Evolutionary conservation across 176 grass and related monocot species (phyloP), one percentile per base, ranked within the genome.

Genomic region (Musa troglodytarum): DNA sequence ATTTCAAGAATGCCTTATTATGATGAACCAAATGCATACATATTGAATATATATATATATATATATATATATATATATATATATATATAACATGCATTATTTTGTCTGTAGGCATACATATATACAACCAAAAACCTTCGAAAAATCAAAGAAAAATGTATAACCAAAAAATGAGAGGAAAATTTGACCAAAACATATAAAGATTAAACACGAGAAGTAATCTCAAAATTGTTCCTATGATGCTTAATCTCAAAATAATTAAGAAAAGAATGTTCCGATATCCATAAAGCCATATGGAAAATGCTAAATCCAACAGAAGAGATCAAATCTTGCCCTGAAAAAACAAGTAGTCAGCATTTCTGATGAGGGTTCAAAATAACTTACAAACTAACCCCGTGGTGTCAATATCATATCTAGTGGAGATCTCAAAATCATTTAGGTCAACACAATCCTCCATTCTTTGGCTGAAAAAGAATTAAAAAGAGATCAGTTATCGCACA

Each of bases 361-460:
- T 74, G 7, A 74, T 4, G 68, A 87, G 82, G 52, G 16, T 71
- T 69, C 12, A 85, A 75, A 55, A 28, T 54, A 71, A 94, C 90
- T 93, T 86, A 99, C 95, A 99, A 66, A 98, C 90, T 82, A 99
- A 87, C 74, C 90, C 90, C 49, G 88, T 99, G 17, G 88, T 94
- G 65, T 99, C 90, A 76, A 94, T 91, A 72, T 94, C 81, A 86
- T 82, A 86, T 85, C 69, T 84, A 11, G 85, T 91, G 6, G 95
- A 99, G 83, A 87, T 74, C 53, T 84, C 75, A 74, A 94, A 91
- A 26, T 99, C 90, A 86, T 84, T 86, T 56, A 99, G 76, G 78
- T 87, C 82, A 77, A 94, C 69, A 51, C 80, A 93, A 62, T 91
- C 86, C 11, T 89, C 88, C 80, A 74, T 99, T 91, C 86, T 93